Base-by-base conservation (phyloP, 306 rosid genomes). In the Argentina anserina region DNA sequence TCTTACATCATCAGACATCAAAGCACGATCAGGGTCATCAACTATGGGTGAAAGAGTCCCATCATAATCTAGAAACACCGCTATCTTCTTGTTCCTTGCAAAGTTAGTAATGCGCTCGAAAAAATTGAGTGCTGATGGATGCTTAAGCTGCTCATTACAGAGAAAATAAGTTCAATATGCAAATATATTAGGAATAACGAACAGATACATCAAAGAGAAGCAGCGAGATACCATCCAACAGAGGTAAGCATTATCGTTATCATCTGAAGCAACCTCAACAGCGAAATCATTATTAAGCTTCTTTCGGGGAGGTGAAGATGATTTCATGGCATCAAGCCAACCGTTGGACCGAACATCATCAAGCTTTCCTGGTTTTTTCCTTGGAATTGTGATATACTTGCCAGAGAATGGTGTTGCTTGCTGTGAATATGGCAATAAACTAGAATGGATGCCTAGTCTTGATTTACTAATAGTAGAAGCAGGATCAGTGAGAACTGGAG, bases 11-110 rank as follows among this genome's bases (percentile, higher is more conserved):
- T 84, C 82, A 42, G 96, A 87, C 96, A 94, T 84, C 61, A 86
- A 42, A 47, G 98, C 97, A 55, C 84, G 70, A 70, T 94, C 97
- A 4, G 98, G 98, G 76, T 94, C 90, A 74, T 91, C 92, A 26
- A 94, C 98, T 29, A 94, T 94, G 31, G 98, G 98, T 9, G 98
- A 89, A 75, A 94, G 98, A 29, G 94, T 88, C 71, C 98, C 97
- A 76, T 94, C 98, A 74, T 94, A 94, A 71, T 94, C 98, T 47
- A 91, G 82, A 82, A 94, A 94, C 23, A 94, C 70, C 21, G 90
- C 97, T 75, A 94, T 84, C 85, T 86, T 84, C 84, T 91, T 94
- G 80, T 83, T 68, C 83, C 63, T 85, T 3, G 91, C 91, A 61
- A 25, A 72, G 39, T 81, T 84, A 20, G 83, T 26, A n/a, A 94